Base-by-base conservation (phyloP, 73 alveolate species). In the Paramecium primaurelia region DNA sequence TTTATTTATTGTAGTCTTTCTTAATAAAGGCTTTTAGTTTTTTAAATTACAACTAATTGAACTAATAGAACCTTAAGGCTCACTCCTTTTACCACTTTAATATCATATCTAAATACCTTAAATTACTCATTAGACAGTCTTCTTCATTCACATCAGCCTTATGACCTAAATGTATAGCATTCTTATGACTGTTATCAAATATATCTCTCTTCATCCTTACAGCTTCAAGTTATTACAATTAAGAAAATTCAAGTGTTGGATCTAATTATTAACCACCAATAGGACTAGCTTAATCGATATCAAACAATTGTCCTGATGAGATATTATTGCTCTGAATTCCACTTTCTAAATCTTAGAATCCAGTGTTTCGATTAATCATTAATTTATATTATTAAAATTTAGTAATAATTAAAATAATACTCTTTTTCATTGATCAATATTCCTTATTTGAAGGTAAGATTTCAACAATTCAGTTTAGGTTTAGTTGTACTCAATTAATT, bases 281-380 rank as follows among this genome's bases (percentile, higher is more conserved):
- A 18, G 91, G 58, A 80, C 91, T 49, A 26, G n/a, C 16, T 25
- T 80, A 64, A 25, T 80, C 91, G 25, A 80, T 26, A 45, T 80
- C 91, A 80, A 80, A 58, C 26, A 80, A 80, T 2, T 45, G 37
- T 7, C 91, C 77, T 1, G 75, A 45, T 8, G 91, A 80, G 34
- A 44, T n/a, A 12, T 80, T 80, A 36, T 80, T n/a, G 91, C 91
- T 80, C 47, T 80, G 47, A 45, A 80, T 80, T 32, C 91, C 91
- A 80, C 91, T 80, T 64, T 80, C 91, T 40, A 80, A 49, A 47
- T 80, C 91, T 47, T 80, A 49, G 58, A 80, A 80, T 16, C 71
- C 73, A 45, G 91, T 80, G 71, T 80, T 77, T 47, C 36, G 40
- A 73, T 64, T 64, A 25, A 32, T 32, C 84, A 64, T 64, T 64